Evolutionary conservation across 305 asterid species (phyloP).

Genomic region (Nicotiana rustica): DNA sequence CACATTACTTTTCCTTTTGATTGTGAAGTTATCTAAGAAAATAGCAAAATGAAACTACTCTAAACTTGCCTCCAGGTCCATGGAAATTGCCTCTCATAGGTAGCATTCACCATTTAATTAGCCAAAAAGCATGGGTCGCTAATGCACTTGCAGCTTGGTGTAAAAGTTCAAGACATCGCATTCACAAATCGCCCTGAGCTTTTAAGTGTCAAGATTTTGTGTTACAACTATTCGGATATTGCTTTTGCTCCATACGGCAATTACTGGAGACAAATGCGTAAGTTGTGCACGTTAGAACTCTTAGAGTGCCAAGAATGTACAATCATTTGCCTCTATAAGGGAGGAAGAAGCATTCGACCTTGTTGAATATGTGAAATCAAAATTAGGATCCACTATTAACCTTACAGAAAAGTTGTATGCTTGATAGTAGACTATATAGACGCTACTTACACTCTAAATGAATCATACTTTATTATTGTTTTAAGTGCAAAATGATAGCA

Average conservation of each 20-base stretch:
- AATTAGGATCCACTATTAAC: not conserved
- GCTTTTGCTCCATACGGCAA: constrained; percentile 41
- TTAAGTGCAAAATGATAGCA: too few relatives aligned
- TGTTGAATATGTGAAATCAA: not conserved
- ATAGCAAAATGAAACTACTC: not conserved
- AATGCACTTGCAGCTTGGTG: constrained; percentile 52
- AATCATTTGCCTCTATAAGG: constrained; percentile 33
- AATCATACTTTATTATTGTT: too few relatives aligned
- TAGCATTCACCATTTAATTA: constrained; percentile 46
- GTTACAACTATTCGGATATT: constrained; percentile 29
- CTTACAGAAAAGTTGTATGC: too few relatives aligned
- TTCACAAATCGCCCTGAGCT: constrained; percentile 41
- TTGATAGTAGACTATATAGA: too few relatives aligned
- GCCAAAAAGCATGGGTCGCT: constrained; percentile 53
- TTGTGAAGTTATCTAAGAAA: not conserved
- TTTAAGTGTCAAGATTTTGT: constrained; percentile 1
- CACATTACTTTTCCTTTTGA: not conserved
- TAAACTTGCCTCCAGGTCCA: constrained; percentile 57
- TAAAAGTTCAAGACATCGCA: constrained; percentile 45
- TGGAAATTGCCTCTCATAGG: constrained; percentile 54
- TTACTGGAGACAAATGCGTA: constrained; percentile 44
- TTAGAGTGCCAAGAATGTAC: constrained; percentile 35
- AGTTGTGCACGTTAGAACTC: constrained; percentile 42
- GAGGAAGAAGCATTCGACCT: constrained; percentile 38
- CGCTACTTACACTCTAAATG: too few relatives aligned